Conservation (phyloP, 306 rosid species). For the Clitoria ternatea region DNA sequence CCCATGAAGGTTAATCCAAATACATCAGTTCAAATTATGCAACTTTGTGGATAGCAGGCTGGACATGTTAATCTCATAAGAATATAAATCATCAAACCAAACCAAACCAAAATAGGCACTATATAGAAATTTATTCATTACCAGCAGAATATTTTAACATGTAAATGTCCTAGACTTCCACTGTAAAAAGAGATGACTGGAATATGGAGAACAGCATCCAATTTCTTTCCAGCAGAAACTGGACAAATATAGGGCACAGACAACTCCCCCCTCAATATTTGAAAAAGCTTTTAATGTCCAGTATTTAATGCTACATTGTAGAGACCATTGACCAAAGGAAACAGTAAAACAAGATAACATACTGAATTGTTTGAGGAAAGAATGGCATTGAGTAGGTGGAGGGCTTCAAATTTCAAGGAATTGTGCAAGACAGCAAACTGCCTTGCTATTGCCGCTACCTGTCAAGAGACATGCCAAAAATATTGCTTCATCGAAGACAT, state of each 20-base stretch:
- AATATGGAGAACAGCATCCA: not conserved
- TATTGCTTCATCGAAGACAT: not conserved
- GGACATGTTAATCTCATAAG: not conserved
- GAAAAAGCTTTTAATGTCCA: constrained; percentile 2
- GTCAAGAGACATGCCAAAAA: constrained; percentile 1
- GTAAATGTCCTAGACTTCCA: not conserved
- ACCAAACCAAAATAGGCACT: constrained; percentile 9
- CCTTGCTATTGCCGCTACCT: constrained; percentile 67
- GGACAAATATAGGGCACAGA: constrained; percentile 10
- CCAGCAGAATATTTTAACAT: not conserved
- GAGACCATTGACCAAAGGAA: constrained; percentile 1
- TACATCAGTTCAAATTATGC: not conserved
- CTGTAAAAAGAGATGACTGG: not conserved
- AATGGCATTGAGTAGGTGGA: constrained; percentile 63
- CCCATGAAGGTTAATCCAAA: not conserved
- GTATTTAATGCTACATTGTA: not conserved
- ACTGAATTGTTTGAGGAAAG: constrained; percentile 59
- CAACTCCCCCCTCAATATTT: not conserved
- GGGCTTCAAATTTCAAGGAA: constrained; percentile 74
- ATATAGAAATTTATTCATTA: not conserved
- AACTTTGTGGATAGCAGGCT: not conserved
- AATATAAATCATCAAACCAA: constrained; percentile 6
- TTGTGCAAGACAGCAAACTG: constrained; percentile 76
- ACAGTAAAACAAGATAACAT: constrained; percentile 30
- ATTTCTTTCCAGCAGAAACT: not conserved